These are phyloP conservation scores for Gaultheria prostrata DNA, from an alignment of 148 eudicot genomes.

Conservation along the genomic window DNA sequence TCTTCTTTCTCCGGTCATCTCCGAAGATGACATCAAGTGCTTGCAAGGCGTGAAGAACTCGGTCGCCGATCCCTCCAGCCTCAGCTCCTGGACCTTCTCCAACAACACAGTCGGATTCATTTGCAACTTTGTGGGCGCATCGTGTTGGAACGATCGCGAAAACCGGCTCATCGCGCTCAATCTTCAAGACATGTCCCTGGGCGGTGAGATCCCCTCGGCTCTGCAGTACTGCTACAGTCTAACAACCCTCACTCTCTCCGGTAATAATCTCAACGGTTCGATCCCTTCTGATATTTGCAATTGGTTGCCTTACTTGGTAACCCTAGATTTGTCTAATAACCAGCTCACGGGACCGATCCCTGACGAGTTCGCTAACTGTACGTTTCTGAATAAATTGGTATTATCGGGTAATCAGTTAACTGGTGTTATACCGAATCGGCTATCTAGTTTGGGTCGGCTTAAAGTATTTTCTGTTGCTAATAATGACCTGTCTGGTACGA, in stretches of 20 bases:
- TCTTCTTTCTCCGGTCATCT: background rate
- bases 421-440: slow-evolving; percentile 54
- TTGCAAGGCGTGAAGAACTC: slow-evolving; percentile 55
- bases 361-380: slow-evolving; percentile 44
- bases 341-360: slow-evolving; percentile 56
- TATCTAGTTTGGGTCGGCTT: slow-evolving; percentile 56
- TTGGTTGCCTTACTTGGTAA: slow-evolving; percentile 72
- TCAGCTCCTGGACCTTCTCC: slow-evolving; percentile 49
- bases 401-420: slow-evolving; percentile 50
- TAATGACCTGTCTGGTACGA: slow-evolving; percentile 52
- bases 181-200: slow-evolving; percentile 39
- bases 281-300: slow-evolving; percentile 59
- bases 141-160: slow-evolving; percentile 81
- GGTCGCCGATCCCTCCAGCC: slow-evolving; percentile 39
- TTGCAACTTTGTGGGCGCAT: slow-evolving; percentile 54
- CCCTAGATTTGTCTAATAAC: slow-evolving; percentile 66
- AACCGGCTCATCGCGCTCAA: slow-evolving; percentile 59
- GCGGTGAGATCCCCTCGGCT: slow-evolving; percentile 45
- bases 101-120: slow-evolving; percentile 48
- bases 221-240: slow-evolving; percentile 51
- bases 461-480: slow-evolving; percentile 45
- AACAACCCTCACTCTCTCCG: slow-evolving; percentile 54
- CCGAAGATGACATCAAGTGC: slow-evolving; percentile 64
- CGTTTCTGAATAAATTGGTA: slow-evolving; percentile 52
- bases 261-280: slow-evolving; percentile 51